Evolutionary conservation across 768 basidiomycete species (phyloP).

Genomic region (Leccinum boreale): DNA sequence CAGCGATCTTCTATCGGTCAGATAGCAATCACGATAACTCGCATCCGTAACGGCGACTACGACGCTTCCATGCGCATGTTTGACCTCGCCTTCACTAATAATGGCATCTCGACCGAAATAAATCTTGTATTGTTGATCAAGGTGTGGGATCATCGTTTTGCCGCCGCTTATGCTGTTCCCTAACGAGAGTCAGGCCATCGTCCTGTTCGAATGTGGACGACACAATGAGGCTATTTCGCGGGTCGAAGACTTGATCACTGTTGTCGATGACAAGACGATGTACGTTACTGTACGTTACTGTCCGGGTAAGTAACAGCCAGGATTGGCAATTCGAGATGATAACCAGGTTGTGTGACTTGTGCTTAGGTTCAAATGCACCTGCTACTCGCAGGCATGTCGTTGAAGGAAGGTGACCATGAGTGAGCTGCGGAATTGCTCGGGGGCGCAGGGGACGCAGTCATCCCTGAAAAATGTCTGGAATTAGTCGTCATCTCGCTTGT

Average conservation of each 20-base stretch:
- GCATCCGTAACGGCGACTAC: background rate
- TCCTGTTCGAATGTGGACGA: constrained; percentile 6
- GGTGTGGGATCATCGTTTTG: background rate
- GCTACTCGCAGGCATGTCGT: background rate
- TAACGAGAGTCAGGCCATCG: background rate
- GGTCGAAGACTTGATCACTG: background rate
- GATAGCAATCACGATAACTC: constrained; percentile 4
- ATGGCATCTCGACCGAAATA: background rate
- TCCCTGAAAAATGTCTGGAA: background rate
- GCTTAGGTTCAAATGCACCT: constrained; percentile 9
- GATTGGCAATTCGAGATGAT: background rate
- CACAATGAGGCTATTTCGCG: constrained; percentile 6
- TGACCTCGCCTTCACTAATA: constrained; percentile 6
- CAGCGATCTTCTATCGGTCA: constrained; percentile 7
- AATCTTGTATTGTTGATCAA: constrained; percentile 11
- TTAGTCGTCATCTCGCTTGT: constrained; percentile 9
- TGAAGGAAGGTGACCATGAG: background rate
- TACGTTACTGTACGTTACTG: background rate
- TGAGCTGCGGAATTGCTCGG: background rate
- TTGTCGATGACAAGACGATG: background rate
- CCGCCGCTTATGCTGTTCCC: background rate
- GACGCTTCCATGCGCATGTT: constrained; percentile 2
- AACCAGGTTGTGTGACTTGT: too few species aligned
- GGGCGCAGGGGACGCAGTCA: background rate
- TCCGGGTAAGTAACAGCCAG: background rate